phyloP scores from a whole-genome alignment of 345 rosid genomes.

The Eucalyptus globulus region DNA sequence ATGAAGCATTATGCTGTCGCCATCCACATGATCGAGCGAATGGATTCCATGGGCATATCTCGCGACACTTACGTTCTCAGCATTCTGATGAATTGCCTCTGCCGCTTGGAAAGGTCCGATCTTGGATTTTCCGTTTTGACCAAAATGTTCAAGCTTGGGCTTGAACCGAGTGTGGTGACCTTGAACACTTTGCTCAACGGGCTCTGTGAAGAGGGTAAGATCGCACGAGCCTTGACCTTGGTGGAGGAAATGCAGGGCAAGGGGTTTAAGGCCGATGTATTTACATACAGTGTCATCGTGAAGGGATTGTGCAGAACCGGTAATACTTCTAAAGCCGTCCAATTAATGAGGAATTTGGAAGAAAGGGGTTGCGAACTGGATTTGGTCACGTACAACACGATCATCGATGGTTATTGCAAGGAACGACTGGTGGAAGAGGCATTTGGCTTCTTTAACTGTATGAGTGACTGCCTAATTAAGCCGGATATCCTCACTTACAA shows the following conservation, averaged over 20 bases:
- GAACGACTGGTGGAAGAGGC: background rate
- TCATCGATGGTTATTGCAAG: constrained; percentile 1
- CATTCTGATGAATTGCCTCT: background rate
- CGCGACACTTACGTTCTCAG: background rate
- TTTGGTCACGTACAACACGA: background rate
- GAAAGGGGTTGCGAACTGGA: background rate
- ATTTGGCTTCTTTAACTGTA: background rate
- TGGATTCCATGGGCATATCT: background rate
- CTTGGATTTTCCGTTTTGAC: background rate
- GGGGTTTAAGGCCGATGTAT: background rate
- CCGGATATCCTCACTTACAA: background rate
- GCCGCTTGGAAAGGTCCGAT: background rate
- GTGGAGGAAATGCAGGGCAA: background rate
- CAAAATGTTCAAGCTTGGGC: constrained; percentile 1
- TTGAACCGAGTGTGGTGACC: background rate
- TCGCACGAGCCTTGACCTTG: background rate
- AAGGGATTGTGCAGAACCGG: background rate
- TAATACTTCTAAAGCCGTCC: background rate
- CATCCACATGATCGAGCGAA: background rate
- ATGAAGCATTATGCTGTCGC: background rate
- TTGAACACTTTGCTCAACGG: background rate
- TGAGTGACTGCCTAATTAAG: background rate
- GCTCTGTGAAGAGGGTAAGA: background rate
- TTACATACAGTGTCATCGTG: background rate
- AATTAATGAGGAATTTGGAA: background rate